phyloP scores from a whole-genome alignment of 2,329 filamentous ascomycete species.

The Pezicula carpinea region DNA sequence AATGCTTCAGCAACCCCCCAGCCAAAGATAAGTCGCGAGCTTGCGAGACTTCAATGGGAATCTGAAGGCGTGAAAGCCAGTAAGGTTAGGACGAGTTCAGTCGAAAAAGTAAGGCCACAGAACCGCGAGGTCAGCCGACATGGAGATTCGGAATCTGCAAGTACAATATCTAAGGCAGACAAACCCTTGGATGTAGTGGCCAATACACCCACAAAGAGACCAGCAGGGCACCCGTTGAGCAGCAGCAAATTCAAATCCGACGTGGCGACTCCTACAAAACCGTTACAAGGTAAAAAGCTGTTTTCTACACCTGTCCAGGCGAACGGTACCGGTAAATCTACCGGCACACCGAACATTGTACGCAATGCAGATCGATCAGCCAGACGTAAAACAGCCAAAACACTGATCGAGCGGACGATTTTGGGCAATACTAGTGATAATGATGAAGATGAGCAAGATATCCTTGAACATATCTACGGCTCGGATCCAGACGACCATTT shows the following conservation, averaged over 20 bases:
- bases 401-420: constrained; percentile 68
- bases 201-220: constrained; percentile 5
- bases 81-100: not conserved
- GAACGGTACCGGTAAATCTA: constrained; percentile 7
- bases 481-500: constrained; percentile 36
- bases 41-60: constrained; percentile 1
- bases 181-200: too few species aligned
- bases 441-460: constrained; percentile 62
- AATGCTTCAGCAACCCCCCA: not conserved
- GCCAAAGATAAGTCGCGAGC: constrained; percentile 1
- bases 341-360: constrained; percentile 22
- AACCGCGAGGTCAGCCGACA: too few species aligned
- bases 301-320: constrained; percentile 26
- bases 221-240: not conserved
- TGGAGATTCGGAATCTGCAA: too few species aligned
- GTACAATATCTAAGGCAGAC: too few species aligned
- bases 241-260: constrained; percentile 3
- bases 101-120: too few species aligned
- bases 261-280: constrained; percentile 15
- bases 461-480: constrained; percentile 66
- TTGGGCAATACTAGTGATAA: constrained; percentile 63
- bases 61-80: constrained; percentile 1
- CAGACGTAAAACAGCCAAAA: constrained; percentile 75
- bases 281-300: constrained; percentile 17
- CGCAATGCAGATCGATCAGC: constrained; percentile 72